phyloP scores from a whole-genome alignment of 83 land plant genomes.

The Picea abies region DNA sequence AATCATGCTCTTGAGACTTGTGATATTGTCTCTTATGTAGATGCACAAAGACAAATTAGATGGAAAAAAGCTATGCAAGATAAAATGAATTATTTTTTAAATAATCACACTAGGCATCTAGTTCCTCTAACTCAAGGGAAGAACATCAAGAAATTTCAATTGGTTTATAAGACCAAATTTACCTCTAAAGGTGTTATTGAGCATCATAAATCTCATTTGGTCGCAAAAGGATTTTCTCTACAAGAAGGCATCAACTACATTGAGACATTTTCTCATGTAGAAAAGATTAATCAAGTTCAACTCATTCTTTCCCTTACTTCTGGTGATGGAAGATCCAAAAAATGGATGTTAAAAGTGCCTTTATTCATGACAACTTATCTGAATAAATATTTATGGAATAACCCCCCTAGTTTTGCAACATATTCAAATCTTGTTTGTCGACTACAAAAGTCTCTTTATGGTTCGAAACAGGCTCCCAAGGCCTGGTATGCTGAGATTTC shows the following conservation, averaged over 20 bases:
- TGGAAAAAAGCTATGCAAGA: not conserved
- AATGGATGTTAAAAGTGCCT: too few species aligned
- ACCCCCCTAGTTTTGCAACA: too few species aligned
- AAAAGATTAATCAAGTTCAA: too few species aligned
- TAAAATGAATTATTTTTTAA: not conserved
- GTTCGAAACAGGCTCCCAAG: too few species aligned
- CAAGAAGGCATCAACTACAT: not conserved
- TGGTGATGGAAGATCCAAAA: too few species aligned
- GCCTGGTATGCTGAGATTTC: too few species aligned
- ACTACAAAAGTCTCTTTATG: too few species aligned
- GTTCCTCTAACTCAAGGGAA: not conserved
- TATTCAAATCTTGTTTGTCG: too few species aligned
- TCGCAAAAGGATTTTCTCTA: not conserved
- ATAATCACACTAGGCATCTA: not conserved
- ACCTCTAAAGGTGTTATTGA: not conserved
- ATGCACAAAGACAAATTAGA: not conserved
- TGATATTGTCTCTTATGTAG: not conserved
- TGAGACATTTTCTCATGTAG: not conserved
- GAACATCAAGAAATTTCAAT: not conserved
- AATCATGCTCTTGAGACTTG: not conserved
- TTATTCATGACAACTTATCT: too few species aligned
- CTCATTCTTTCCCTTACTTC: too few species aligned
- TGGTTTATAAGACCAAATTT: conserved; percentile 20
- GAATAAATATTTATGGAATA: too few species aligned
- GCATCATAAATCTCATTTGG: conserved; percentile 7